Percentiles rank a stretch among this genome's conserved stretches.
These are phyloP conservation scores for Trametes sanguinea DNA, from an alignment of 768 basidiomycete genomes.

Conservation along the genomic window DNA sequence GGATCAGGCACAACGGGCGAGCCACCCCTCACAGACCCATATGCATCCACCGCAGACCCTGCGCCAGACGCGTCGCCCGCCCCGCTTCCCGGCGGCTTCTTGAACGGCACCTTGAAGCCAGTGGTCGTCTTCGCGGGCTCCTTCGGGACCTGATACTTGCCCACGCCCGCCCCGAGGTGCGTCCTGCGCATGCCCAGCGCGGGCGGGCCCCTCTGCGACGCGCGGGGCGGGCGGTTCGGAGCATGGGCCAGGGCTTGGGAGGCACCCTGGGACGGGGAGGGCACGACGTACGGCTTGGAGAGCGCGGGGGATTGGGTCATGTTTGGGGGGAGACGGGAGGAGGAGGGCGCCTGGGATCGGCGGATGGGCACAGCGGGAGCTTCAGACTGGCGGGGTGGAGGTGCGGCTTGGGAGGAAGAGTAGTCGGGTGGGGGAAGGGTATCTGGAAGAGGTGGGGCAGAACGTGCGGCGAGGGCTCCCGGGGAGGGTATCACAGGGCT, in stretches of 20 bases:
- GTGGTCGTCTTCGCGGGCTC: background rate
- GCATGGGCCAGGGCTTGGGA: background rate
- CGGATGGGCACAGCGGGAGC: background rate
- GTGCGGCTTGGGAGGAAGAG: background rate
- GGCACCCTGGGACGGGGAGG: background rate
- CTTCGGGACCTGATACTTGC: slow-evolving; percentile 5
- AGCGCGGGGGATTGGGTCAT: slow-evolving; percentile 1
- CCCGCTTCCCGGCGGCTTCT: background rate
- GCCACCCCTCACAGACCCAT: background rate
- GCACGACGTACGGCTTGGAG: slow-evolving; percentile 8
- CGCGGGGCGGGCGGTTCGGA: background rate
- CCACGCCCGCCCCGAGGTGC: background rate
- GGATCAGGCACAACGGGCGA: slow-evolving; percentile 6
- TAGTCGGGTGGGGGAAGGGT: background rate
- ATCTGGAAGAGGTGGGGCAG: background rate
- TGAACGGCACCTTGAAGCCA: slow-evolving; percentile 3
- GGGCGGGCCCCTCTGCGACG: background rate
- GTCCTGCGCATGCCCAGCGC: slow-evolving; percentile 7
- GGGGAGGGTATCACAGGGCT: slow-evolving; percentile 5
- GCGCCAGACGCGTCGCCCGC: background rate
- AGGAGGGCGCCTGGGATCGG: background rate
- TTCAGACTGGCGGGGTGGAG: background rate
- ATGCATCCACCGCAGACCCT: background rate
- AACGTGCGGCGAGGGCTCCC: background rate
- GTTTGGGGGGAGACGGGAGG: background rate